Percentiles rank a stretch among this genome's conserved stretches.
phyloP scores from a whole-genome alignment of 2,329 filamentous ascomycete species.

The Exophiala xenobiotica region DNA sequence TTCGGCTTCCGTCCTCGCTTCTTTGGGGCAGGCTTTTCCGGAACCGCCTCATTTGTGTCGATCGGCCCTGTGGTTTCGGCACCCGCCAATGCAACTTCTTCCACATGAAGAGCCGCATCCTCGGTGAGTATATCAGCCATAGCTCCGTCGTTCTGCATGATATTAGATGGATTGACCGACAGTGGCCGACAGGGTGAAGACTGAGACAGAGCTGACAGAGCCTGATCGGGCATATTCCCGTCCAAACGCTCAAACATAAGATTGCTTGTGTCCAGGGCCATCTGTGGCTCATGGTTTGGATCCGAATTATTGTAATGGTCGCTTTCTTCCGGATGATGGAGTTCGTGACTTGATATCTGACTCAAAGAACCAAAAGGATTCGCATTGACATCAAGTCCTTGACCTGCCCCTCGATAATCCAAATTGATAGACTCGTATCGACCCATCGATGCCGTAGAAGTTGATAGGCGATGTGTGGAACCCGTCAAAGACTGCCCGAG shows the following conservation, averaged over 20 bases:
- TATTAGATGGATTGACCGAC: not conserved
- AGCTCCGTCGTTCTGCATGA: constrained; percentile 8
- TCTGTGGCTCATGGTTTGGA: too few relatives aligned
- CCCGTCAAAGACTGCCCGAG: constrained; percentile 9
- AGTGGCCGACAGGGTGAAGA: constrained; percentile 1
- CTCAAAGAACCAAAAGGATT: constrained; percentile 30
- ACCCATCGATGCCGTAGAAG: constrained; percentile 28
- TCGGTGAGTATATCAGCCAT: not conserved
- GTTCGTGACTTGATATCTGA: constrained; percentile 16
- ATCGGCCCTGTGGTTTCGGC: not conserved
- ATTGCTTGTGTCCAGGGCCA: too few relatives aligned
- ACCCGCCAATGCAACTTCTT: not conserved
- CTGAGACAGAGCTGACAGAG: not conserved
- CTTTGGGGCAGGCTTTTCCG: constrained; percentile 16
- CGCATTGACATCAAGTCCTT: constrained; percentile 20
- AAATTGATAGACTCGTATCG: constrained; percentile 28
- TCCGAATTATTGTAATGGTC: too few relatives aligned
- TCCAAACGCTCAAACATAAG: too few relatives aligned
- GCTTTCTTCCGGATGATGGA: constrained; percentile 6
- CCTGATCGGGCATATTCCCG: not conserved
- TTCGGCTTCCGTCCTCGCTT: constrained; percentile 29
- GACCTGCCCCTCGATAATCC: constrained; percentile 22
- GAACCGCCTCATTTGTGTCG: not conserved
- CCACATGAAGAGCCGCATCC: too few relatives aligned
- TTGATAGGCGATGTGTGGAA: constrained; percentile 17